Evolutionary conservation across 805 yeast genomes (phyloP).

Genomic region (Schwanniomyces vanrijiae): DNA sequence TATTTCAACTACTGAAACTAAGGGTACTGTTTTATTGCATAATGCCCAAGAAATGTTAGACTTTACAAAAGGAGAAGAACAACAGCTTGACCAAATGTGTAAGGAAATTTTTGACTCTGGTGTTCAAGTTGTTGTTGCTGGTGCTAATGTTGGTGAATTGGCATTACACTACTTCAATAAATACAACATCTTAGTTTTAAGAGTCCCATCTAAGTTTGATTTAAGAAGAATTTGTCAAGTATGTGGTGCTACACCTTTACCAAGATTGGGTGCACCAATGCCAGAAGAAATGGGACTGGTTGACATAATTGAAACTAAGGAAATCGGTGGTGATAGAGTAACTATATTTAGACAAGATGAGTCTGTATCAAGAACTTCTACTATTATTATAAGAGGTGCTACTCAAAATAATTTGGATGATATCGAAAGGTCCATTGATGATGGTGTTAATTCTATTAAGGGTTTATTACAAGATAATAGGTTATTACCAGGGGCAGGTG

Average conservation of each 20-base stretch:
- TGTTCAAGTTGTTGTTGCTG: conserved; percentile 87
- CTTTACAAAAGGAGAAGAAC: conserved; percentile 94
- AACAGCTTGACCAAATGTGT: conserved; percentile 82
- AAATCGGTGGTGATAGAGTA: conserved; percentile 97
- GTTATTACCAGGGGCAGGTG: conserved; percentile 94
- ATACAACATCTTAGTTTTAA: conserved; percentile 78
- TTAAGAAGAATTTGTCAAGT: conserved; percentile 91
- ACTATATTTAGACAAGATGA: conserved; percentile 84
- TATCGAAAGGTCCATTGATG: conserved; percentile 95
- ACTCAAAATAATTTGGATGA: conserved; percentile 93
- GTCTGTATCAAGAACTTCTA: conserved; percentile 75
- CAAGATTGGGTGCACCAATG: conserved; percentile 91
- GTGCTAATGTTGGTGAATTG: conserved; percentile 88
- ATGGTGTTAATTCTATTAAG: conserved; percentile 90
- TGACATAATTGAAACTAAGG: conserved; percentile 85
- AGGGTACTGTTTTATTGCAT: conserved; percentile 94
- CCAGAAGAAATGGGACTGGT: conserved; percentile 91
- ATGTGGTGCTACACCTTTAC: conserved; percentile 95
- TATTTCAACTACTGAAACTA: conserved; percentile 94
- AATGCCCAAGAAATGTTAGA: conserved; percentile 97
- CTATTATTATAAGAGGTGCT: conserved; percentile 94
- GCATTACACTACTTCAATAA: conserved; percentile 92
- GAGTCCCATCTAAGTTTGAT: conserved; percentile 92
- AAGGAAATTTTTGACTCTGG: conserved; percentile 84
- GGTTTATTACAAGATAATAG: conserved; percentile 79